Conservation (phyloP, 108 stramenopile genomes). For the Discostella pseudostelligera region DNA sequence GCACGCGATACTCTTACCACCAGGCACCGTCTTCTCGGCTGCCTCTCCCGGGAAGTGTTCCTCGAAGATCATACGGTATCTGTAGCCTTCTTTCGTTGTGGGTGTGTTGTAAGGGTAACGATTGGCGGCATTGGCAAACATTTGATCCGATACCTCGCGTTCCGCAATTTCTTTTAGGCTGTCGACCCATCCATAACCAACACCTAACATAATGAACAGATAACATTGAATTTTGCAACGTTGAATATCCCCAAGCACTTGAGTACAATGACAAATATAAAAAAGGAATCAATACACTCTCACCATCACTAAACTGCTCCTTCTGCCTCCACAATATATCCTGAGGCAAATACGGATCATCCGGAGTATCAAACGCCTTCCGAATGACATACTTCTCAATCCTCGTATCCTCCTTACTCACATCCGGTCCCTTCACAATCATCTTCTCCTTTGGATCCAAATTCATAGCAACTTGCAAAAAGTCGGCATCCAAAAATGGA, state of each 20-base stretch:
- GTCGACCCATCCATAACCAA: conserved; percentile 99
- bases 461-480: conserved; percentile 95
- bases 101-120: conserved; percentile 98
- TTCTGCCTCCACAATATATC: conserved; percentile 99
- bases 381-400: conserved; percentile 98
- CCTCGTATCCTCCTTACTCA: conserved; percentile 72
- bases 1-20: conserved; percentile 97
- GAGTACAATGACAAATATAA: not conserved
- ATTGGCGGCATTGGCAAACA: conserved; percentile 89
- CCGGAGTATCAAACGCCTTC: conserved; percentile 98
- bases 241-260: not conserved
- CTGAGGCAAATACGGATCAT: conserved; percentile 95
- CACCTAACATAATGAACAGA: conserved; percentile 52
- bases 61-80: conserved; percentile 97
- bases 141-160: conserved; percentile 88
- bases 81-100: conserved; percentile 97
- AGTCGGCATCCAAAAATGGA: conserved; percentile 97
- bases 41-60: conserved; percentile 95
- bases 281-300: conserved; percentile 6
- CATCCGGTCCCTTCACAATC: conserved; percentile 79
- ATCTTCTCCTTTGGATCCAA: conserved; percentile 94
- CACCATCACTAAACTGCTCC: conserved; percentile 98
- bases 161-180: conserved; percentile 90
- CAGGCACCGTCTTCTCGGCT: conserved; percentile 94
- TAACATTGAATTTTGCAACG: not conserved